phyloP scores from a whole-genome alignment of 2,329 filamentous ascomycete genomes.

The Ophiosphaerella herpotricha region DNA sequence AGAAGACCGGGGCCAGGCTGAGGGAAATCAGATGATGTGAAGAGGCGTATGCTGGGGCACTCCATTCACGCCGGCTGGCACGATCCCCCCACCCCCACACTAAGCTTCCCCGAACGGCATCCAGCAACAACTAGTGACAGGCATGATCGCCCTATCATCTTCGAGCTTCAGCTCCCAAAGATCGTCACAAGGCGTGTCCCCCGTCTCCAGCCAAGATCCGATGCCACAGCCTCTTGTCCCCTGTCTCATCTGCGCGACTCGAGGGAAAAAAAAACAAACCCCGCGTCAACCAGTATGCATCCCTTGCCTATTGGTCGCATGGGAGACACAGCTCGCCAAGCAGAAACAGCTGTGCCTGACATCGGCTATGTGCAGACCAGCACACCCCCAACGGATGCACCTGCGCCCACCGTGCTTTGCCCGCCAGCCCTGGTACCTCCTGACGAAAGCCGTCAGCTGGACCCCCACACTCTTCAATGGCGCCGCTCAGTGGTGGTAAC shows the following conservation, averaged over 20 bases:
- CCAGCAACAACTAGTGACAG: constrained; percentile 39
- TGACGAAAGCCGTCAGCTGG: constrained; percentile 43
- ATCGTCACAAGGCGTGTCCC: constrained; percentile 45
- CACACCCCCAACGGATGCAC: constrained; percentile 31
- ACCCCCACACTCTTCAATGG: constrained; percentile 43
- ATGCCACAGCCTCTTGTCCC: constrained; percentile 28
- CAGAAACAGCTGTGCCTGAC: constrained; percentile 43
- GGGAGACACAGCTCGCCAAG: constrained; percentile 18
- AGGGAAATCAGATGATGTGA: constrained; percentile 45
- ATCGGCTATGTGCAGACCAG: constrained; percentile 34
- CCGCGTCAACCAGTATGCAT: constrained; percentile 29
- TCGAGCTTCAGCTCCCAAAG: constrained; percentile 29
- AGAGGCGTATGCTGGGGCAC: constrained; percentile 21
- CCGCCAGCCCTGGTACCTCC: constrained; percentile 33
- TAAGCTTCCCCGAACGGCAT: constrained; percentile 35
- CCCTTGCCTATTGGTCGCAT: constrained; percentile 33
- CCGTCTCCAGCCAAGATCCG: constrained; percentile 42
- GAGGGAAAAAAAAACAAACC: constrained; percentile 42
- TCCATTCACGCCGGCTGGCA: constrained; percentile 21
- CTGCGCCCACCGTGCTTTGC: constrained; percentile 35
- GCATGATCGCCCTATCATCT: constrained; percentile 38
- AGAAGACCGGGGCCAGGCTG: constrained; percentile 17
- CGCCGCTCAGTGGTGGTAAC: constrained; percentile 16
- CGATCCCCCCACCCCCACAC: constrained; percentile 46
- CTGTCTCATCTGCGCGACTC: constrained; percentile 22